Percentiles rank a stretch among this genome's conserved stretches.
These are phyloP conservation scores for Tulasnella sp. DNA, from an alignment of 768 basidiomycete species.

Conservation along the genomic window DNA sequence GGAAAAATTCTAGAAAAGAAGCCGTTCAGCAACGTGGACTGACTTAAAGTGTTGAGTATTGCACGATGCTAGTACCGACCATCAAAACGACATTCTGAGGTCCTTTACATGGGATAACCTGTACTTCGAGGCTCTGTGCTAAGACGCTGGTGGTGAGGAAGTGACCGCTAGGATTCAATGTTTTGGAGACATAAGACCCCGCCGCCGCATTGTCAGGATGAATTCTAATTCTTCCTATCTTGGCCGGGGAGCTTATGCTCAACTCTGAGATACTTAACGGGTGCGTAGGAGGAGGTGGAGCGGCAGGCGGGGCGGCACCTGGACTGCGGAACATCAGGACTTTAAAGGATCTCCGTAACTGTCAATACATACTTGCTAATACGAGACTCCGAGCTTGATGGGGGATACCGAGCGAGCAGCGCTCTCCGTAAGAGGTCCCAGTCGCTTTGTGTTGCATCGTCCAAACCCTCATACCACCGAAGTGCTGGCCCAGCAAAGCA, in stretches of 20 bases:
- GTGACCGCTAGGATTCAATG: not conserved
- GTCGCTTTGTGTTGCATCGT: not conserved
- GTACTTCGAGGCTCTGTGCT: not conserved
- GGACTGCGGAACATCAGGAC: not conserved
- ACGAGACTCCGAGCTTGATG: not conserved
- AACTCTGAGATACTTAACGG: not conserved
- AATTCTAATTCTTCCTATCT: not conserved
- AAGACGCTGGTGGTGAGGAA: not conserved
- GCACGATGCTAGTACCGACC: not conserved
- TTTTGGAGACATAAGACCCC: not conserved
- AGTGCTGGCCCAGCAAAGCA: not conserved
- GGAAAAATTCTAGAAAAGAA: not conserved
- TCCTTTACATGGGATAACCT: not conserved
- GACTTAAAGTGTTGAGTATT: too few species aligned
- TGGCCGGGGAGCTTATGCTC: not conserved
- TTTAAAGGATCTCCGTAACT: not conserved
- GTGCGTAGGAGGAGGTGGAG: not conserved
- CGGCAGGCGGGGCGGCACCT: not conserved
- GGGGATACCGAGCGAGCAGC: not conserved
- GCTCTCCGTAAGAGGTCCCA: not conserved
- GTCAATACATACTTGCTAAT: not conserved
- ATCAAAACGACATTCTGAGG: not conserved
- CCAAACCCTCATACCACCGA: not conserved
- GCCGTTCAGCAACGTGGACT: not conserved
- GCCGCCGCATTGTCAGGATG: not conserved